These are phyloP conservation scores for Kurtzmaniella natalensis DNA, from an alignment of 1,139 yeast genomes.

Conservation along the genomic window DNA sequence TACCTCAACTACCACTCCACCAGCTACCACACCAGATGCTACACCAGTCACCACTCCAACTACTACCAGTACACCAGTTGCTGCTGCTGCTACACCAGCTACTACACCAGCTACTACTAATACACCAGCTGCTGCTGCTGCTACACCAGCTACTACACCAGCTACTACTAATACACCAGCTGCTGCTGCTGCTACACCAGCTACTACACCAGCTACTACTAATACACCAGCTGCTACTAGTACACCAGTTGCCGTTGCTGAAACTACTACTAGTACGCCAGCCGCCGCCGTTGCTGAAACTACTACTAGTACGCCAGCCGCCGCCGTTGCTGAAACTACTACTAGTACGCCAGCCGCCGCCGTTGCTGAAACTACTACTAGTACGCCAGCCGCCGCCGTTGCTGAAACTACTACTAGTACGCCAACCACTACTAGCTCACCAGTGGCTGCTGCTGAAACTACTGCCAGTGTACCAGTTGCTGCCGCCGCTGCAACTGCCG, in stretches of 20 bases:
- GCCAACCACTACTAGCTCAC: slow-evolving; percentile 7
- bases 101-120: slow-evolving; percentile 12
- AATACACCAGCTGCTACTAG: slow-evolving; percentile 11
- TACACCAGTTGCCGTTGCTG: slow-evolving; percentile 9
- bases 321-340: slow-evolving; percentile 11
- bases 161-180: slow-evolving; percentile 10
- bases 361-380: slow-evolving; percentile 12
- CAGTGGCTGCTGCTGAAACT: slow-evolving; percentile 6
- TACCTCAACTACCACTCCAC: slow-evolving; percentile 8
- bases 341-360: slow-evolving; percentile 23
- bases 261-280: slow-evolving; percentile 8
- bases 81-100: slow-evolving; percentile 7
- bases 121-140: slow-evolving; percentile 11
- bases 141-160: slow-evolving; percentile 10
- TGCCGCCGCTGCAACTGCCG: slow-evolving; percentile 10
- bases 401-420: slow-evolving; percentile 10
- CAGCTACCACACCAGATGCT: slow-evolving; percentile 4
- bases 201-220: slow-evolving; percentile 14
- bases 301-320: slow-evolving; percentile 11
- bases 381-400: slow-evolving; percentile 10
- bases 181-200: slow-evolving; percentile 10
- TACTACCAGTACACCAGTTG: slow-evolving; percentile 8
- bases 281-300: slow-evolving; percentile 8
- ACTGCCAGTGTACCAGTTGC: slow-evolving; percentile 11
- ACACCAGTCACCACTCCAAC: slow-evolving; percentile 1